Evolutionary conservation across 2,329 filamentous ascomycete species (phyloP).

Genomic region (Ophioceras dolichostomum): DNA sequence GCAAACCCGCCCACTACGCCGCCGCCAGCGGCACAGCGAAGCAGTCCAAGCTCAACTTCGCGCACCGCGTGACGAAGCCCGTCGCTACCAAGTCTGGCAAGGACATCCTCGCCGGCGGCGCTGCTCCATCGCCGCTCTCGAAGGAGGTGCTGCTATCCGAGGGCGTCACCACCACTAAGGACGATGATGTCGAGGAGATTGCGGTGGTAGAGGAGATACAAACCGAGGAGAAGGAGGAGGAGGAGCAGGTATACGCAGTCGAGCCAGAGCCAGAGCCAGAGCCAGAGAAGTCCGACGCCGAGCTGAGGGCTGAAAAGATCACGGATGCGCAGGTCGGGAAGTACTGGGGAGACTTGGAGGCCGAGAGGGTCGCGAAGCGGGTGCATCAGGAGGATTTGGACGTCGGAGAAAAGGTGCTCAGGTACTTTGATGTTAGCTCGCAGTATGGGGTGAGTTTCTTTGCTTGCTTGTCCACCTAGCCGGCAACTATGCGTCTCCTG

Average conservation of each 20-base stretch:
- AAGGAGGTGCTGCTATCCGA: constrained; percentile 5
- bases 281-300: constrained; percentile 30
- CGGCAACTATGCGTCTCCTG: too few relatives aligned
- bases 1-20: constrained; percentile 30
- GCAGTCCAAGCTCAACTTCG: constrained; percentile 47
- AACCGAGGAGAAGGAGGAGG: constrained; percentile 11
- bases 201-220: constrained; percentile 11
- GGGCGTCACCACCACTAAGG: constrained; percentile 10
- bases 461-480: background rate
- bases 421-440: constrained; percentile 84
- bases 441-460: constrained; percentile 73
- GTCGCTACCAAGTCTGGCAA: constrained; percentile 28
- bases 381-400: constrained; percentile 68
- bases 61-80: constrained; percentile 42
- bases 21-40: constrained; percentile 24
- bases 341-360: constrained; percentile 70
- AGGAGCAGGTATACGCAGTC: constrained; percentile 10
- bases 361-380: constrained; percentile 50
- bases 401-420: constrained; percentile 70
- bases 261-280: constrained; percentile 17
- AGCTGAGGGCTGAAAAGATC: constrained; percentile 50
- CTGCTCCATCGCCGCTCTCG: constrained; percentile 1
- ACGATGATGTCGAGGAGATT: constrained; percentile 13
- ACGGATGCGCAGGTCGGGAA: constrained; percentile 55
- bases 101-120: constrained; percentile 18